These are phyloP conservation scores for Trypanosoma caninum DNA, from an alignment of 208 protist genomes.

Conservation along the genomic window DNA sequence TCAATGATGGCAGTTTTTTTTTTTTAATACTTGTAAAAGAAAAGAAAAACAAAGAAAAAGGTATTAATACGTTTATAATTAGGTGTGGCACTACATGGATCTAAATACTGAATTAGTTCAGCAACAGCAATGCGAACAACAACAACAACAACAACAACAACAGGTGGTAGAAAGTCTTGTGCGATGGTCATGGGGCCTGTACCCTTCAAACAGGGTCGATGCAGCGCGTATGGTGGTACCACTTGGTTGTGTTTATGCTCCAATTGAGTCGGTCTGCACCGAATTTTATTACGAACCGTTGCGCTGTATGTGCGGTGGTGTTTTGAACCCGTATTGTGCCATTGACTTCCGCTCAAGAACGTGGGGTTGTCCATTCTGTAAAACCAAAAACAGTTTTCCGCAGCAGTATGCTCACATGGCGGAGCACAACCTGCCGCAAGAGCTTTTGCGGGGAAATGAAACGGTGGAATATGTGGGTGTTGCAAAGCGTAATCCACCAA, in stretches of 20 bases:
- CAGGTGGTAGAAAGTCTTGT: constrained; percentile 21
- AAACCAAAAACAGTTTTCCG: constrained; percentile 93
- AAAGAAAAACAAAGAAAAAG: constrained; percentile 3
- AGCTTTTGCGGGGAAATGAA: constrained; percentile 88
- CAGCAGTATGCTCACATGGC: constrained; percentile 91
- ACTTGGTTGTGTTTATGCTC: constrained; percentile 96
- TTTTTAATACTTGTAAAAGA: background rate
- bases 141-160: constrained; percentile 29
- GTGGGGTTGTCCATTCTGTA: constrained; percentile 96
- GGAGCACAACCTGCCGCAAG: constrained; percentile 87
- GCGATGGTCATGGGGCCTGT: constrained; percentile 96
- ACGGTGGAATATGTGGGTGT: constrained; percentile 95
- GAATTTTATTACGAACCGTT: constrained; percentile 94
- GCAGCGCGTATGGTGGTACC: constrained; percentile 94
- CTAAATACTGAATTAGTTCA: constrained; percentile 1
- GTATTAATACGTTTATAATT: constrained; percentile 19
- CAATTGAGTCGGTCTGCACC: constrained; percentile 84
- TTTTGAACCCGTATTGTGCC: constrained; percentile 94
- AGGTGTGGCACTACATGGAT: background rate
- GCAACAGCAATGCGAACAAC: constrained; percentile 9
- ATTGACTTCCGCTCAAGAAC: constrained; percentile 57
- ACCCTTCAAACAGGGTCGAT: constrained; percentile 94
- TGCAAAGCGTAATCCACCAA: constrained; percentile 43
- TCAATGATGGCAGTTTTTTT: too few species aligned
- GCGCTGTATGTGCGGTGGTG: constrained; percentile 89